phyloP scores from a whole-genome alignment of 768 basidiomycete species.

The Podaxis rugospora region DNA sequence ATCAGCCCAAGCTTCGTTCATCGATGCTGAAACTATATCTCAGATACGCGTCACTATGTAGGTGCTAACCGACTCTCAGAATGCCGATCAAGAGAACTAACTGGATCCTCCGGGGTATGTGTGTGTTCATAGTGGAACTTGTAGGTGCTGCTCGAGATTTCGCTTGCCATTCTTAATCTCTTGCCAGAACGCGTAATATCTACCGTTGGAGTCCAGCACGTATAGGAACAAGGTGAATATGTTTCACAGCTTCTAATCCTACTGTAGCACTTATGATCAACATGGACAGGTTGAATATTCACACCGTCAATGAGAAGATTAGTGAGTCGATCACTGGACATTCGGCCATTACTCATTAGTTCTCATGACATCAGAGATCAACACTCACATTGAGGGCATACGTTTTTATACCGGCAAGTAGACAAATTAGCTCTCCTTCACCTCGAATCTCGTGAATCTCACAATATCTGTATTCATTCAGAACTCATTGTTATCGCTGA shows the following conservation, averaged over 20 bases:
- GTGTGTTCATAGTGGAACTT: conserved; percentile 20
- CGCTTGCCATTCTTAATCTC: background rate
- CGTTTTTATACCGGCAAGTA: conserved; percentile 25
- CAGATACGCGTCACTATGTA: conserved; percentile 27
- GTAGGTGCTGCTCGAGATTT: conserved; percentile 10
- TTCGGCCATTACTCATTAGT: background rate
- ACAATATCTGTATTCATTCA: background rate
- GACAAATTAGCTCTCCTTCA: background rate
- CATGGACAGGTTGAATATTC: conserved; percentile 21
- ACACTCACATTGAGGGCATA: conserved; percentile 24
- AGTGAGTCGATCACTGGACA: conserved; percentile 14
- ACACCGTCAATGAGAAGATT: conserved; percentile 27
- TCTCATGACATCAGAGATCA: conserved; percentile 14
- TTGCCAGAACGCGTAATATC: conserved; percentile 22
- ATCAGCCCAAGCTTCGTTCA: background rate
- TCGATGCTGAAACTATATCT: background rate
- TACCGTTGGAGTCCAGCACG: conserved; percentile 27
- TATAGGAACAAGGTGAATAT: conserved; percentile 20
- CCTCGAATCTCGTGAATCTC: background rate
- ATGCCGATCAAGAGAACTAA: background rate
- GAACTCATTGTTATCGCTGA: conserved; percentile 8
- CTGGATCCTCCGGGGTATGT: background rate
- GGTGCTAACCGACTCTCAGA: conserved; percentile 4
- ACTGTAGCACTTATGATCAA: background rate
- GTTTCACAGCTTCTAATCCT: background rate